phyloP scores from a whole-genome alignment of 371 early-diverging fungal species.

The Funneliformis caledonium region DNA sequence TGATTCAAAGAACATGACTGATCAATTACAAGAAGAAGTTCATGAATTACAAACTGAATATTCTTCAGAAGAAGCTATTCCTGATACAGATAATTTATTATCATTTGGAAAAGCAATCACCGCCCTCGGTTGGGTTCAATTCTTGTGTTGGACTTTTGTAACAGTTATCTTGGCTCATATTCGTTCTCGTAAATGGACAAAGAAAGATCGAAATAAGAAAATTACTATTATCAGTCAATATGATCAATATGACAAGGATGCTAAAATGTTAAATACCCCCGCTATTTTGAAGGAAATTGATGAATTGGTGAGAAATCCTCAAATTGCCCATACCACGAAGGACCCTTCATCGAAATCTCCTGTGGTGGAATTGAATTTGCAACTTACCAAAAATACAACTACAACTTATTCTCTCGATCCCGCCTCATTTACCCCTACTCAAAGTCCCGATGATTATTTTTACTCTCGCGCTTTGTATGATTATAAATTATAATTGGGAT shows the following conservation, averaged over 20 bases:
- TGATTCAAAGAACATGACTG: not conserved
- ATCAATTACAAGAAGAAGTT: not conserved
- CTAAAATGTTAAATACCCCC: slow-evolving; percentile 14
- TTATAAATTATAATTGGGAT: not conserved
- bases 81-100: not conserved
- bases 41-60: not conserved
- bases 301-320: slow-evolving; percentile 13
- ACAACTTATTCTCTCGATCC: not conserved
- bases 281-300: slow-evolving; percentile 9
- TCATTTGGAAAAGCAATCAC: not conserved
- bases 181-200: not conserved
- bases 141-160: not conserved
- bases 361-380: not conserved
- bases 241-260: not conserved
- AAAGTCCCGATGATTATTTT: not conserved
- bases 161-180: not conserved
- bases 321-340: not conserved
- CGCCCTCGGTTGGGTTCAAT: not conserved
- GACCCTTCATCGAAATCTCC: not conserved
- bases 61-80: not conserved
- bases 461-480: not conserved
- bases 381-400: not conserved
- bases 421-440: not conserved
- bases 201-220: not conserved
- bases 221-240: slow-evolving; percentile 6